Percentiles rank a stretch among this genome's conserved stretches.
Conservation (phyloP, 176 grass and related monocot species). For the Zoysia pacifica region DNA sequence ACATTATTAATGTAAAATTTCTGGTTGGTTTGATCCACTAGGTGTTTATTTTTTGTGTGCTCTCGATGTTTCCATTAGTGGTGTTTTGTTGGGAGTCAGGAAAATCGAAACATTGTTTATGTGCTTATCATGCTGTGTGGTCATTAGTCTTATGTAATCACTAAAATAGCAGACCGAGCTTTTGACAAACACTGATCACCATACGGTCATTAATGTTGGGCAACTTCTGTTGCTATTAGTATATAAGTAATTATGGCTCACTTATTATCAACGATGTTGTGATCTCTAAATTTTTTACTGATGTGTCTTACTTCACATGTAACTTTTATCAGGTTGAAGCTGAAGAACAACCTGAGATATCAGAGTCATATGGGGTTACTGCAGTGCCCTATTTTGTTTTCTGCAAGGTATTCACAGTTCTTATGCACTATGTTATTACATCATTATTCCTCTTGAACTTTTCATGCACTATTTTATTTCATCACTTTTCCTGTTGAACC, state of each 20-base stretch:
- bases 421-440: neutral
- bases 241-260: slow-evolving; percentile 2
- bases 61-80: neutral
- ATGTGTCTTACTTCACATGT: slow-evolving; percentile 25
- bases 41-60: neutral
- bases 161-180: neutral
- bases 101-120: neutral
- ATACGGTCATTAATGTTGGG: neutral
- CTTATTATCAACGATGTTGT: neutral
- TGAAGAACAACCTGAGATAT: slow-evolving; percentile 94
- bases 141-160: neutral
- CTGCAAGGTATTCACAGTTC: slow-evolving; percentile 68
- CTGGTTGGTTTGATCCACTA: neutral
- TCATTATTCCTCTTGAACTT: slow-evolving; percentile 3
- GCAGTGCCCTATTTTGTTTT: slow-evolving; percentile 95
- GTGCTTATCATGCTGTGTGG: neutral
- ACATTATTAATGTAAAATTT: neutral
- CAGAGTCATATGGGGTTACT: slow-evolving; percentile 80
- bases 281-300: neutral
- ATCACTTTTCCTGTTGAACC: neutral
- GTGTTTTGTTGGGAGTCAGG: neutral
- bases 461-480: neutral
- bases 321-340: slow-evolving; percentile 75
- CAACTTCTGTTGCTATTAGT: neutral
- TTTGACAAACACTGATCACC: neutral